Evolutionary conservation across 306 rosid genomes (phyloP), one percentile per base, ranked within the genome.

Genomic region (Quercus alba): DNA sequence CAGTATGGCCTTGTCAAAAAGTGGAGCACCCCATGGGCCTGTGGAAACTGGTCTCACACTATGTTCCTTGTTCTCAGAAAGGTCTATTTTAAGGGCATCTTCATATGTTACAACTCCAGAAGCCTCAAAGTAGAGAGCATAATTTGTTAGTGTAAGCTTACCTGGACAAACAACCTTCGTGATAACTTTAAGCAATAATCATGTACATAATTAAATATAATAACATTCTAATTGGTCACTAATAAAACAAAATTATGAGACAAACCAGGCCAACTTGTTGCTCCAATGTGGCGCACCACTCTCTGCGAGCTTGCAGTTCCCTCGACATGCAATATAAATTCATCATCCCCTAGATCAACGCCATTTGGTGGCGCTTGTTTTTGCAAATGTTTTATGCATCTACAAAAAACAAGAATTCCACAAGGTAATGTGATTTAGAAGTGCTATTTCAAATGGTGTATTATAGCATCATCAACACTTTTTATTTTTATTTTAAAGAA

Each of bases 21-120:
- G 88, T 46, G 94, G 98, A 59, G 98, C 98, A 72, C 98, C 99
- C 98, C 98, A 96, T 5, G 99, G 99, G 35, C 97, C 99, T 8
- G 98, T 96, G 20, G 97, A 87, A 64, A 72, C 80, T 61, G 97
- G 84, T 73, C 82, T 88, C 84, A 96, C 89, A 51, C 78, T 87
- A 77, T 90, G 93, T 63, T 81, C 86, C 4, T 51, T 70, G 69
- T 90, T 80, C 84, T 79, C 80, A 13, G 86, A 88, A 59, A 93
- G 92, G 83, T 93, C 93, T 46, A 96, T 90, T 84, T 90, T 94
- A 55, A 96, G 21, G 33, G 99, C 98, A 81, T 91, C 90, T 46
- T 90, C 98, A 23, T 91, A 96, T 7, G 85, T 80, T 61, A 93
- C 56, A 35, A 90, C 89, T 57, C 94, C 89, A 1, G 98, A 90